Evolutionary conservation across 768 basidiomycete species (phyloP).

Genomic region (Cystobasidium onofrii): DNA sequence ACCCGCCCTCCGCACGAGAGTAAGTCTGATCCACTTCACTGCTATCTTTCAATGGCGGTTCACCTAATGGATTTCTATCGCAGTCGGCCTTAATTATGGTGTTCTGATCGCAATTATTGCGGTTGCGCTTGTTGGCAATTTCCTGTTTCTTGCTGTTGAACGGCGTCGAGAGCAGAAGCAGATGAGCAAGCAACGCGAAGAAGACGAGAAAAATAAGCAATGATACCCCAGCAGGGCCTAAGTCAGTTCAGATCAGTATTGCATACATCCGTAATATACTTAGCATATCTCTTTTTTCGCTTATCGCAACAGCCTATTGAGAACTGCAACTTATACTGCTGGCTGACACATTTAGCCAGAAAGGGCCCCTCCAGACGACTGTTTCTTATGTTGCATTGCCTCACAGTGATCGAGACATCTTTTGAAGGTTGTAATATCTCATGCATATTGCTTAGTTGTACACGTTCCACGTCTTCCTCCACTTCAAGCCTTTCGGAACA

Average conservation of each 20-base stretch:
- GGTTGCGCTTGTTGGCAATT: constrained; percentile 40
- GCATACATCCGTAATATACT: not conserved
- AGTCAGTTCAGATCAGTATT: not conserved
- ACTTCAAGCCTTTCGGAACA: constrained; percentile 45
- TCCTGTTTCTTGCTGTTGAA: constrained; percentile 40
- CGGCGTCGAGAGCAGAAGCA: constrained; percentile 39
- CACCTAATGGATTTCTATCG: too few relatives aligned
- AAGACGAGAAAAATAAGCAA: constrained; percentile 33
- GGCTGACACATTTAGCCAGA: too few relatives aligned
- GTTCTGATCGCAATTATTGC: constrained; percentile 43
- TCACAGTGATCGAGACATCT: too few relatives aligned
- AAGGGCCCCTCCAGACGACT: too few relatives aligned
- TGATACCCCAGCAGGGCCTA: not conserved
- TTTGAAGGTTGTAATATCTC: not conserved
- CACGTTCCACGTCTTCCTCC: constrained; percentile 40
- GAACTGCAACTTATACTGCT: too few relatives aligned
- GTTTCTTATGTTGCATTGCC: not conserved
- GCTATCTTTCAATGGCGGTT: too few relatives aligned
- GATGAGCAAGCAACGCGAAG: constrained; percentile 19
- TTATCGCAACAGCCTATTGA: too few relatives aligned
- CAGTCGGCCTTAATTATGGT: constrained; percentile 44
- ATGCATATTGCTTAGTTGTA: constrained; percentile 2
- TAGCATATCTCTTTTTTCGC: too few relatives aligned
- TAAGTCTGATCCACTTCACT: too few relatives aligned
- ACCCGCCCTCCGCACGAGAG: constrained; percentile 34